phyloP scores from a whole-genome alignment of 768 basidiomycete species.

The Russula earlei region DNA sequence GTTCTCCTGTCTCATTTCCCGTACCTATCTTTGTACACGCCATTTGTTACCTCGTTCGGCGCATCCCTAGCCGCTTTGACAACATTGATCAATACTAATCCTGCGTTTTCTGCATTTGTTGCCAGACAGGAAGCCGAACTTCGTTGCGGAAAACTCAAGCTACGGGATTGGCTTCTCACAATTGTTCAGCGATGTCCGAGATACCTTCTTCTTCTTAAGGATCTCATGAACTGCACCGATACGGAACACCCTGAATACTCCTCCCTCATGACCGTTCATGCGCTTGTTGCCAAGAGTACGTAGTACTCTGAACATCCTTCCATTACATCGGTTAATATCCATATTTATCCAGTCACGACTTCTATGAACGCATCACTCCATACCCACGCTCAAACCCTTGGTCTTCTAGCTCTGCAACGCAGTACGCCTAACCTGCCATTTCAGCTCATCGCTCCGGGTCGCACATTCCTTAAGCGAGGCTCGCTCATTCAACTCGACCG shows the following conservation, averaged over 20 bases:
- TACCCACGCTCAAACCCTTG: conserved; percentile 65
- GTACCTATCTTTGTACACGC: conserved; percentile 79
- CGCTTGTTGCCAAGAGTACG: conserved; percentile 68
- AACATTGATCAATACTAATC: conserved; percentile 44
- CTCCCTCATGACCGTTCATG: conserved; percentile 49
- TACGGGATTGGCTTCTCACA: conserved; percentile 79
- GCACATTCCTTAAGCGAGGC: conserved; percentile 66
- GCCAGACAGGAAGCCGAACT: conserved; percentile 56
- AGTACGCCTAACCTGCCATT: conserved; percentile 68
- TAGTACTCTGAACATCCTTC: background rate
- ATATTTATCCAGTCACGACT: conserved; percentile 50
- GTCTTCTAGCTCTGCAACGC: conserved; percentile 70
- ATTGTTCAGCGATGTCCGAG: conserved; percentile 84
- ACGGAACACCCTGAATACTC: conserved; percentile 58
- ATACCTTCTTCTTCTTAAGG: conserved; percentile 75
- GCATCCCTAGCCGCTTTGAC: conserved; percentile 50
- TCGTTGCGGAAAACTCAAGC: conserved; percentile 60
- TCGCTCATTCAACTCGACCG: conserved; percentile 47
- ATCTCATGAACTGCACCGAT: conserved; percentile 61
- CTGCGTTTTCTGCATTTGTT: conserved; percentile 55
- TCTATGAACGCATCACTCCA: conserved; percentile 75
- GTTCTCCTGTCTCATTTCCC: conserved; percentile 76
- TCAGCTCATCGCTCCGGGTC: conserved; percentile 71
- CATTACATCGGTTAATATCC: conserved; percentile 8
- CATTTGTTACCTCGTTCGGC: conserved; percentile 74